A percentile compares a stretch with the other conserved stretches of the same genome.
Evolutionary conservation across 78 protist genomes (phyloP).

Genomic region (Dictyostelium intermedium): DNA sequence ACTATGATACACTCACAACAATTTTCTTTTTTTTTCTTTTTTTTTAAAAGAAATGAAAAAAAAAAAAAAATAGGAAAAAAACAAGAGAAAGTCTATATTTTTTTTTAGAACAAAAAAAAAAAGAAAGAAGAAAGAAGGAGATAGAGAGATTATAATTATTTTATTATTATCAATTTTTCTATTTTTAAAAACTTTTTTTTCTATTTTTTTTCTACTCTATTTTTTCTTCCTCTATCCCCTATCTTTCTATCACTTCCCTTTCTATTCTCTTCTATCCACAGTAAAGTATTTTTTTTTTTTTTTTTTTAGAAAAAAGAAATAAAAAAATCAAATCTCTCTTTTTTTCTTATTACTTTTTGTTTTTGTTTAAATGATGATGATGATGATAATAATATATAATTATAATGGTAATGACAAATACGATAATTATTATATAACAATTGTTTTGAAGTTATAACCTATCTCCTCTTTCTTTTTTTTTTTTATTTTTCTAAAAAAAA

Average conservation of each 20-base stretch:
- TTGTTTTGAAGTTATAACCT: background rate
- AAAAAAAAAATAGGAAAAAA: background rate
- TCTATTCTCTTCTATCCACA: background rate
- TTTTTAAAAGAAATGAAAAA: background rate
- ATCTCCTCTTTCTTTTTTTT: background rate
- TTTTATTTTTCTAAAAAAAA: background rate
- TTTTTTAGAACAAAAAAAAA: background rate
- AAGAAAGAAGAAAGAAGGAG: background rate
- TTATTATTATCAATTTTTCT: background rate
- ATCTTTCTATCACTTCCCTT: background rate
- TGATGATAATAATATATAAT: background rate
- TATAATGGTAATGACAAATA: background rate
- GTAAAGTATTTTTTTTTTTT: background rate
- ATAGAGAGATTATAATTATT: constrained; percentile 3
- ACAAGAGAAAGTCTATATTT: background rate
- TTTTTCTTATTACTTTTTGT: background rate
- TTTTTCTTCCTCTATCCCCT: background rate
- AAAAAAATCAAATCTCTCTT: background rate
- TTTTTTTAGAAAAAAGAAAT: background rate
- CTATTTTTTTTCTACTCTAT: background rate
- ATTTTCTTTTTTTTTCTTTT: background rate
- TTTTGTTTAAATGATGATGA: background rate
- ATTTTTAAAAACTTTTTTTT: background rate
- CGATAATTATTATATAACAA: background rate
- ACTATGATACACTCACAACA: too few relatives aligned